phyloP scores from a whole-genome alignment of 2,329 filamentous ascomycete species.

The Aspergillus proliferans region DNA sequence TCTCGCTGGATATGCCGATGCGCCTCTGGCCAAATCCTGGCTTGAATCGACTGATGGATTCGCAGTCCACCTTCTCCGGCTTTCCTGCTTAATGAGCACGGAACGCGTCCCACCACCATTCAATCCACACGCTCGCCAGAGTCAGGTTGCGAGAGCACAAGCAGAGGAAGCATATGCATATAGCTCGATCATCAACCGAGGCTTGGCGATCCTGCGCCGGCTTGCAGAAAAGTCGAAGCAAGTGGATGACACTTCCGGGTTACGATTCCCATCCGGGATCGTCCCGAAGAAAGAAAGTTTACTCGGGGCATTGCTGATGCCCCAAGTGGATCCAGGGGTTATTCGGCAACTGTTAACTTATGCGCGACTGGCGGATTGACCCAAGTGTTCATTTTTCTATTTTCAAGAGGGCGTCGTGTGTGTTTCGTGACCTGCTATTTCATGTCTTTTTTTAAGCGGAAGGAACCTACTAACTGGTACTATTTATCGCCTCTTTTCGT shows the following conservation, averaged over 20 bases:
- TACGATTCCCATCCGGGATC: slow-evolving; percentile 52
- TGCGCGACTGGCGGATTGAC: slow-evolving; percentile 48
- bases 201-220: slow-evolving; percentile 61
- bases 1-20: slow-evolving; percentile 69
- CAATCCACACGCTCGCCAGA: slow-evolving; percentile 24
- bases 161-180: slow-evolving; percentile 40
- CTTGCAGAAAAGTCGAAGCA: slow-evolving; percentile 60
- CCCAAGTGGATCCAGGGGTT: slow-evolving; percentile 57
- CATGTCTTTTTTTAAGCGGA: slow-evolving; percentile 9
- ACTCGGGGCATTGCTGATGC: slow-evolving; percentile 61
- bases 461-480: slow-evolving; percentile 6
- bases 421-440: slow-evolving; percentile 2
- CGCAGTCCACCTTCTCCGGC: slow-evolving; percentile 67
- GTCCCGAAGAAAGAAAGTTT: slow-evolving; percentile 63
- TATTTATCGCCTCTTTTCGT: slow-evolving; percentile 10
- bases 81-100: slow-evolving; percentile 66
- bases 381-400: neutral
- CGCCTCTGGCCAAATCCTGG: slow-evolving; percentile 69
- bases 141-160: slow-evolving; percentile 26
- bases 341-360: slow-evolving; percentile 64
- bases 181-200: slow-evolving; percentile 57
- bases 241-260: slow-evolving; percentile 47
- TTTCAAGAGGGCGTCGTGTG: slow-evolving; percentile 1
- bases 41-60: slow-evolving; percentile 78
- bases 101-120: slow-evolving; percentile 44